phyloP scores from a whole-genome alignment of 2,329 filamentous ascomycete species.

The Fusarium acutatum region DNA sequence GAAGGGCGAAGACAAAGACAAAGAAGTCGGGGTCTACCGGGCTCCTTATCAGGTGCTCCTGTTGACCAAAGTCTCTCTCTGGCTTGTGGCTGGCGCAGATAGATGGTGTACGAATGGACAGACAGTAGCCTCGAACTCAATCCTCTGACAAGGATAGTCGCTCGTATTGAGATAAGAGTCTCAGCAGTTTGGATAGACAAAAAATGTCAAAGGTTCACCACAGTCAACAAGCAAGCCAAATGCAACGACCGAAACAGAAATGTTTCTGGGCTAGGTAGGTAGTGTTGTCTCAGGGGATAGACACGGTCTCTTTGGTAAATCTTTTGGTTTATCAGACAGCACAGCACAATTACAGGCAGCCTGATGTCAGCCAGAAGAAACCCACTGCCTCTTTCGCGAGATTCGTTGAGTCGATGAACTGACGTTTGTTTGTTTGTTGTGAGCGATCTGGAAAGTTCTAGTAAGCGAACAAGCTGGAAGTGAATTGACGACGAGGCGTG shows the following conservation, averaged over 20 bases:
- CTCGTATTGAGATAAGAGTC: conserved; percentile 22
- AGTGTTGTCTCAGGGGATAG: background rate
- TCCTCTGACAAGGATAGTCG: background rate
- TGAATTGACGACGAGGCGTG: background rate
- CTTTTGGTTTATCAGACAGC: conserved; percentile 9
- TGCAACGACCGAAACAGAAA: background rate
- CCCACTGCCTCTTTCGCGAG: background rate
- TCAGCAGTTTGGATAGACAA: background rate
- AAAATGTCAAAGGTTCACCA: conserved; percentile 16
- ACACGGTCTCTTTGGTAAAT: background rate
- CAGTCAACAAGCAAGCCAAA: background rate
- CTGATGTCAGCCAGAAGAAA: background rate
- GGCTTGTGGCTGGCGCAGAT: background rate
- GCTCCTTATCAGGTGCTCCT: background rate
- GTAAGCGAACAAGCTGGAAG: background rate
- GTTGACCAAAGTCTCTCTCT: background rate
- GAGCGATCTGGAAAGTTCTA: background rate
- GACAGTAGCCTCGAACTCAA: conserved; percentile 9
- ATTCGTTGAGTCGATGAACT: background rate
- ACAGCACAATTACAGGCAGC: conserved; percentile 10
- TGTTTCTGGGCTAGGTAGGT: background rate
- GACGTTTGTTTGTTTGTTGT: background rate
- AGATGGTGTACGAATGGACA: background rate
- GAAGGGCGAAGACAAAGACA: background rate
- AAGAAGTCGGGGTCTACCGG: background rate